These are phyloP conservation scores for Pseudozyma pruni DNA, from an alignment of 1,284 basidiomycete genomes.

Conservation along the genomic window DNA sequence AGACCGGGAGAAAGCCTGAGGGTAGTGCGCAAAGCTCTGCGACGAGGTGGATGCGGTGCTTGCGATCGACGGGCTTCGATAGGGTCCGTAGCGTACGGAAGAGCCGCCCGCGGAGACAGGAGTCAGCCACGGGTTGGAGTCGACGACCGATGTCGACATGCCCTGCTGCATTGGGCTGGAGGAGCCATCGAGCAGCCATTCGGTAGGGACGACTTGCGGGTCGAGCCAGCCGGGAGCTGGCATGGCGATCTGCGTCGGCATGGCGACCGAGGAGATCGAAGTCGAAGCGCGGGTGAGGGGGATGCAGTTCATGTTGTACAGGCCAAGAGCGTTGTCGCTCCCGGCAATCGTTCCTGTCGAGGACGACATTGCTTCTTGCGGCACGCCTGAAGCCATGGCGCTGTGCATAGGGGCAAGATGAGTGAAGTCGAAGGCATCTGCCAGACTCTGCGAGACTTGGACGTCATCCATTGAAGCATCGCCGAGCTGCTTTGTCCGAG, in stretches of 20 bases:
- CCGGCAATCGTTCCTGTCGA: too few species aligned
- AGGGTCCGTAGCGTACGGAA: constrained; percentile 12
- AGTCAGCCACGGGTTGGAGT: neutral
- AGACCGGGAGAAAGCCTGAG: neutral
- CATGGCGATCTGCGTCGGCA: constrained; percentile 1
- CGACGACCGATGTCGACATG: neutral
- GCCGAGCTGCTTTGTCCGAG: neutral
- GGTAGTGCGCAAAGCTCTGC: neutral
- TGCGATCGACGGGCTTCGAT: constrained; percentile 13
- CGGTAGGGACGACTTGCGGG: neutral
- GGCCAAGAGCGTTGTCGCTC: too few species aligned
- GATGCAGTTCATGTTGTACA: neutral
- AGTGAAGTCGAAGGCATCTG: constrained; percentile 20
- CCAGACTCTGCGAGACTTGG: constrained; percentile 2
- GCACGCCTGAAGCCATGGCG: neutral
- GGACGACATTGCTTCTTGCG: too few species aligned
- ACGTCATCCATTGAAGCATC: neutral
- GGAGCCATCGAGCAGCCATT: neutral
- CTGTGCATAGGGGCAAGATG: constrained; percentile 1
- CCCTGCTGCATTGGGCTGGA: neutral
- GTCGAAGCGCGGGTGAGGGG: constrained; percentile 1
- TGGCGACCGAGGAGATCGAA: neutral
- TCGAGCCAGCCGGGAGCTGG: constrained; percentile 29
- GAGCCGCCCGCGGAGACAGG: neutral
- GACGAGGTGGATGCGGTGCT: constrained; percentile 12